Conservation (phyloP, 177 flowering plant genomes). For the Vitis hybrid region DNA sequence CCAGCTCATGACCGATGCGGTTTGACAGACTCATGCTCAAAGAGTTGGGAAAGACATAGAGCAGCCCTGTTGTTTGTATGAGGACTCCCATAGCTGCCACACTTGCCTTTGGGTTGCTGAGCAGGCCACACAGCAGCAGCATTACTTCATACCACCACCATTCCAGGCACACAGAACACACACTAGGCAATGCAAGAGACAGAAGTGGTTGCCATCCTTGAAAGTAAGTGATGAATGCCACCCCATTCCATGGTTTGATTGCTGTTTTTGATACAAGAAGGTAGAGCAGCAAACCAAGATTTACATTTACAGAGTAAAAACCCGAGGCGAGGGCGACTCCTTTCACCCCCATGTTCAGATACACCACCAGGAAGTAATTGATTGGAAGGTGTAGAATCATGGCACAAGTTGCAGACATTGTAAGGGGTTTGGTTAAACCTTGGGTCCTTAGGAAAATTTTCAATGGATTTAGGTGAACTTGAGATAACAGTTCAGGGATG, state of each 20-base stretch:
- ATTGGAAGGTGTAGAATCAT: slow-evolving; percentile 48
- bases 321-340: slow-evolving; percentile 56
- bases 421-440: slow-evolving; percentile 35
- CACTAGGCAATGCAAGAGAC: slow-evolving; percentile 36
- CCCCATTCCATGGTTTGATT: slow-evolving; percentile 43
- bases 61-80: slow-evolving; percentile 44
- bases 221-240: neutral
- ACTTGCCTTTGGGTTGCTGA: slow-evolving; percentile 39
- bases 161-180: slow-evolving; percentile 45
- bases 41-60: slow-evolving; percentile 49
- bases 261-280: slow-evolving; percentile 22
- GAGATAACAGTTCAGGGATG: slow-evolving; percentile 51
- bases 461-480: slow-evolving; percentile 46
- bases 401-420: slow-evolving; percentile 25
- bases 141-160: slow-evolving; percentile 76
- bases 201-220: slow-evolving; percentile 38
- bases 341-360: slow-evolving; percentile 37
- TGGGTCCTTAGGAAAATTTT: slow-evolving; percentile 46
- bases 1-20: slow-evolving; percentile 45
- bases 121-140: slow-evolving; percentile 41
- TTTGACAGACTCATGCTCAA: slow-evolving; percentile 39
- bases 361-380: slow-evolving; percentile 39
- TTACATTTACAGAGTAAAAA: slow-evolving; percentile 34
- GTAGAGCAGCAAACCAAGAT: slow-evolving; percentile 37
- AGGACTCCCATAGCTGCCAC: slow-evolving; percentile 62